These are phyloP conservation scores for Globisporangium paddicum DNA, from an alignment of 352 stramenopile genomes.

Conservation along the genomic window DNA sequence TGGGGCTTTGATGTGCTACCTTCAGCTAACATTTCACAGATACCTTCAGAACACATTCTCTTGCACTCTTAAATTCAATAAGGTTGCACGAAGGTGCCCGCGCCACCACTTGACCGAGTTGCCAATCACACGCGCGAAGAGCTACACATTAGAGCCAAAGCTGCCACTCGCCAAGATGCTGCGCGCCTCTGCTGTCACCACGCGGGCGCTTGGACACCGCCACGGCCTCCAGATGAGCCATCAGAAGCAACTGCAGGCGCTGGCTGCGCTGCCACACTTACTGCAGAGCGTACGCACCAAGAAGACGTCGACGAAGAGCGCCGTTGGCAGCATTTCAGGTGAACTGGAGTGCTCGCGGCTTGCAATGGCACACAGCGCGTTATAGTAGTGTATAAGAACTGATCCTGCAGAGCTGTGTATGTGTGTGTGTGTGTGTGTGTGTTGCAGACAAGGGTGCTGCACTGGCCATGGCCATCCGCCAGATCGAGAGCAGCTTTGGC, in stretches of 20 bases:
- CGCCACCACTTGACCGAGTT: background rate
- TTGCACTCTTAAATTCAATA: background rate
- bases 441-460: slow-evolving; percentile 69
- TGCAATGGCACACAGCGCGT: no score
- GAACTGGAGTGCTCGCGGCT: no score
- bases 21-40: background rate
- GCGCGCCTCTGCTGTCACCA: background rate
- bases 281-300: slow-evolving; percentile 15
- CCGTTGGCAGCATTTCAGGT: slow-evolving; percentile 5
- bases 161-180: background rate
- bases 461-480: slow-evolving; percentile 92
- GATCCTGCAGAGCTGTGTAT: background rate
- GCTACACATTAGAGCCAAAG: background rate
- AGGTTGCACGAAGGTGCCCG: slow-evolving; percentile 1
- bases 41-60: background rate
- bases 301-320: slow-evolving; percentile 15
- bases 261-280: background rate
- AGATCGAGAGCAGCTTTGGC: slow-evolving; percentile 96
- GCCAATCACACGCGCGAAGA: slow-evolving; percentile 7
- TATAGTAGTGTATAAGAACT: background rate
- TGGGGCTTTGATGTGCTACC: background rate
- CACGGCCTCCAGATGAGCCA: background rate
- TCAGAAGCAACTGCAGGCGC: background rate
- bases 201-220: background rate
- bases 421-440: background rate